A percentile compares a stretch with the other conserved stretches of the same genome.
phyloP scores from a whole-genome alignment of 2,329 filamentous ascomycete genomes.

The Fusarium nelsonii region DNA sequence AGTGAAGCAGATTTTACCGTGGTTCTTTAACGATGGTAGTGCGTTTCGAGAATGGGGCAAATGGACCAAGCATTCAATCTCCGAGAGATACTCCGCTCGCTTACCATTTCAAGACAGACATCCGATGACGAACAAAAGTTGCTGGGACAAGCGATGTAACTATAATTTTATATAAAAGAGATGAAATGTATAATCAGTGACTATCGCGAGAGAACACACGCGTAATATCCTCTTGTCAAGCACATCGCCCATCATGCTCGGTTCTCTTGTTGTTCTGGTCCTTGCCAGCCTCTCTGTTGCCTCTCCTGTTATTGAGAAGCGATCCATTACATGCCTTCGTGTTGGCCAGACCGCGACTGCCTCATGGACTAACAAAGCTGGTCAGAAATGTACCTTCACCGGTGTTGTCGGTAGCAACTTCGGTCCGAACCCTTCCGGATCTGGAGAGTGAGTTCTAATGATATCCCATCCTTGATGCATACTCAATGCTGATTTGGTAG shows the following conservation, averaged over 20 bases:
- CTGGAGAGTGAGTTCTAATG: slow-evolving; percentile 56
- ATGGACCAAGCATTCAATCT: neutral
- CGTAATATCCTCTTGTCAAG: neutral
- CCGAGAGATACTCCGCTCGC: slow-evolving; percentile 40
- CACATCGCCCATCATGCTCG: slow-evolving; percentile 11
- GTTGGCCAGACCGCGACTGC: slow-evolving; percentile 56
- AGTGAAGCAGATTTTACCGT: neutral
- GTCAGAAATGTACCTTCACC: slow-evolving; percentile 57
- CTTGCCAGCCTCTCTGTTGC: slow-evolving; percentile 23
- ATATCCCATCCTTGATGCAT: rapidly evolving
- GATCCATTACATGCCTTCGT: slow-evolving; percentile 40
- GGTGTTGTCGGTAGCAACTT: slow-evolving; percentile 63
- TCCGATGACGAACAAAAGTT: slow-evolving; percentile 39
- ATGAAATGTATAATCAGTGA: rapidly evolving
- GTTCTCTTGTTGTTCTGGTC: slow-evolving; percentile 16
- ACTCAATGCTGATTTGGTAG: slow-evolving; percentile 44
- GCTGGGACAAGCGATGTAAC: slow-evolving; percentile 1
- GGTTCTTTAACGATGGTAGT: neutral
- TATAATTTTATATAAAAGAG: slow-evolving; percentile 14
- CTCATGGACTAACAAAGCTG: slow-evolving; percentile 59
- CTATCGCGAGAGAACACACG: rapidly evolving
- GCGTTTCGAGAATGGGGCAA: neutral
- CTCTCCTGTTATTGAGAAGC: slow-evolving; percentile 33
- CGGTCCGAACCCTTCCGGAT: slow-evolving; percentile 55
- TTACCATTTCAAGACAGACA: slow-evolving; percentile 35